phyloP scores from a whole-genome alignment of 305 asterid species.

The Rubia balearica region DNA sequence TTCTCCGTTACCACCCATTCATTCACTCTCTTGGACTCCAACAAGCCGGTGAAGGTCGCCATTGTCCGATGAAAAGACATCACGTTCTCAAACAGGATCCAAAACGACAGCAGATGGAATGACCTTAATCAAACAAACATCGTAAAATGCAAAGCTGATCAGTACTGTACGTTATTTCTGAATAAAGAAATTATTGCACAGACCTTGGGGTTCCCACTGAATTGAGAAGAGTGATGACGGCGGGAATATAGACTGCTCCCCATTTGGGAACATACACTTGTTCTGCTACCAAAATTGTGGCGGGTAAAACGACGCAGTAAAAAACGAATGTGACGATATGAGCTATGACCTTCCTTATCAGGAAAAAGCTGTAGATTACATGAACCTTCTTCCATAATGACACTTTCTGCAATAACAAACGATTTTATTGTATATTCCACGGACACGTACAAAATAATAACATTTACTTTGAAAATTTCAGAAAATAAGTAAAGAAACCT shows the following conservation, averaged over 20 bases:
- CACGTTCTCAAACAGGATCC: conserved; percentile 90
- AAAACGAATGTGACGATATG: conserved; percentile 70
- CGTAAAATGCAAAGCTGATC: neutral
- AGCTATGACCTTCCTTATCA: conserved; percentile 73
- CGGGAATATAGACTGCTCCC: conserved; percentile 85
- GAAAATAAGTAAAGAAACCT: conserved; percentile 30
- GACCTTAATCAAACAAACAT: conserved; percentile 31
- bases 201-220: conserved; percentile 52
- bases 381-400: conserved; percentile 69
- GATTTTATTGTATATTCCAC: neutral
- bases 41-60: conserved; percentile 69
- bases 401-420: conserved; percentile 54
- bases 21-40: conserved; percentile 70
- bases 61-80: conserved; percentile 82
- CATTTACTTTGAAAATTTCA: no score
- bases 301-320: conserved; percentile 66
- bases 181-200: neutral
- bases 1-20: conserved; percentile 95
- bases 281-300: conserved; percentile 77
- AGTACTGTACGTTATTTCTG: neutral
- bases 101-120: conserved; percentile 62
- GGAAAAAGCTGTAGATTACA: conserved; percentile 83
- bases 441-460: no score
- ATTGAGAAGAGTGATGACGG: conserved; percentile 61
- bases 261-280: conserved; percentile 72